Base-by-base conservation (phyloP, 192 early-diverging fungal species). In the Coemansia sp. region DNA sequence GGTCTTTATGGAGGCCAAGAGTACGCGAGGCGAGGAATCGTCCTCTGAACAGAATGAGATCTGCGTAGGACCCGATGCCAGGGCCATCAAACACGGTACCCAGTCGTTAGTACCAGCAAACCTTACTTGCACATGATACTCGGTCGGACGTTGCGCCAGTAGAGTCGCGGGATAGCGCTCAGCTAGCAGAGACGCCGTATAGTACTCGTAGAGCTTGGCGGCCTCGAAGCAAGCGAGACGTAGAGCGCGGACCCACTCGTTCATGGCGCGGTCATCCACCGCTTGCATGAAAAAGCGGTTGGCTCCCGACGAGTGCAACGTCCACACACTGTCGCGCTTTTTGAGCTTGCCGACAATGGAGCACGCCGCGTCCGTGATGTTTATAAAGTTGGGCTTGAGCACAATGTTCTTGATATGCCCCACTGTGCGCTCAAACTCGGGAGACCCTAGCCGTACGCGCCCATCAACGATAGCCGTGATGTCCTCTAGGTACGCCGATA, bases 191-290 rank as follows among this genome's bases (percentile, higher is more conserved):
- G 85, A 86, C 9, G 84, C 73, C 9, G 92, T 90, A 51, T 91
- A 93, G 59, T 88, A 86, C 74, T 93, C 92, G 61, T 92, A 89
- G 14, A 93, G 76, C 73, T 88, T 87, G 14, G 87, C 81, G 17
- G 86, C 86, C 74, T 93, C 92, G 57, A 88, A 93, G 69, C 90
- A 90, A 21, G 89, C 85, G 16, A 93, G 84, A 16, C 91, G 86
- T 61, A 92, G 86, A 1, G 89, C 88, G 36, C 84, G 81, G 24
- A 92, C 83, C 91, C 92, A 93, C 50, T 83, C 79, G 69, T 88
- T 84, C 79, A 87, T 86, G 11, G 72, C 84, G 19, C 77, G 71
- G 31, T 83, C 78, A 44, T 87, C 83, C 14, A 85, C 75, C 1
- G 86, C 79, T 60, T 90, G 89, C 63, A 91, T 85, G 37, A 88